These are phyloP conservation scores for Globisporangium sylvaticum DNA, from an alignment of 352 stramenopile genomes.

Conservation along the genomic window DNA sequence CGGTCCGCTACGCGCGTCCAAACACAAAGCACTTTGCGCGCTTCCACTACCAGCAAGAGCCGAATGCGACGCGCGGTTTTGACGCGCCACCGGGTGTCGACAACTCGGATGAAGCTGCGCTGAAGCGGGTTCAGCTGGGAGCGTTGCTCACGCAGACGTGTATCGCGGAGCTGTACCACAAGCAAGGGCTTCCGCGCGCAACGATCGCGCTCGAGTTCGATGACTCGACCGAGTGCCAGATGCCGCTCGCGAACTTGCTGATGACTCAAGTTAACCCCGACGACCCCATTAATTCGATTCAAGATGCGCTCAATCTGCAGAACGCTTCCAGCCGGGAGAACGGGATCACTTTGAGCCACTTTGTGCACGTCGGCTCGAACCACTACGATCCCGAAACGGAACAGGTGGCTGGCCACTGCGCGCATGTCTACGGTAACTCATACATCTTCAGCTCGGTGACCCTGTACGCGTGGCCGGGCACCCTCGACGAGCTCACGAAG, in stretches of 20 bases:
- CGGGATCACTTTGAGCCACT: slow-evolving; percentile 38
- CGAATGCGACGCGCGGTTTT: slow-evolving; percentile 41
- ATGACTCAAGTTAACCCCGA: slow-evolving; percentile 30
- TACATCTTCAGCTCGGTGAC: slow-evolving; percentile 61
- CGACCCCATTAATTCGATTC: slow-evolving; percentile 4
- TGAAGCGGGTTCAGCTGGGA: slow-evolving; percentile 42
- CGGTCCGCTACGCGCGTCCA: slow-evolving; percentile 30
- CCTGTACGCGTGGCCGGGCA: slow-evolving; percentile 51
- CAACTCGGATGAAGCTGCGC: slow-evolving; percentile 49
- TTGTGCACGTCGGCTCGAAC: slow-evolving; percentile 63
- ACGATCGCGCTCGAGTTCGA: slow-evolving; percentile 58
- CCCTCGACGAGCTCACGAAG: slow-evolving; percentile 38
- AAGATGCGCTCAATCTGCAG: neutral
- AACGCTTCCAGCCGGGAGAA: slow-evolving; percentile 15
- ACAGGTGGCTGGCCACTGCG: slow-evolving; percentile 44
- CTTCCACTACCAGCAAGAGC: slow-evolving; percentile 65
- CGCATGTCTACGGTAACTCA: slow-evolving; percentile 40
- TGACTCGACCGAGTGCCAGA: slow-evolving; percentile 21
- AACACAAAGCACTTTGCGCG: slow-evolving; percentile 36
- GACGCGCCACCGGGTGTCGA: slow-evolving; percentile 47
- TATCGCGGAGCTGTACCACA: slow-evolving; percentile 49
- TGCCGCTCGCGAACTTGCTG: slow-evolving; percentile 50
- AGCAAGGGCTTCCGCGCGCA: slow-evolving; percentile 30
- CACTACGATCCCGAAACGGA: slow-evolving; percentile 43
- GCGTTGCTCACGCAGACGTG: slow-evolving; percentile 53